These are phyloP conservation scores for Stemphylium vesicarium DNA, from an alignment of 2,329 filamentous ascomycete species.

Conservation along the genomic window DNA sequence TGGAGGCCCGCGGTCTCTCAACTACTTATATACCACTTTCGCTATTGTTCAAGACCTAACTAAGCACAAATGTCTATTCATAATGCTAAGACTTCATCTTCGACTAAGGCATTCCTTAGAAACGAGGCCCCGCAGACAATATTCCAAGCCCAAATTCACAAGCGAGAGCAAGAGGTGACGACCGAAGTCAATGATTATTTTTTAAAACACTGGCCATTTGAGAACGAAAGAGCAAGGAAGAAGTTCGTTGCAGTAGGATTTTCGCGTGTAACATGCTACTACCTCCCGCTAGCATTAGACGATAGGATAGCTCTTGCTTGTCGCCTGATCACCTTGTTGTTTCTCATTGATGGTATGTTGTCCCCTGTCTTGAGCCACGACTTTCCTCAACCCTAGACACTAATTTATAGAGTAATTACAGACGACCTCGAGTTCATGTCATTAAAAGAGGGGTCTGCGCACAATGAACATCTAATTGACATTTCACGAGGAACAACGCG, in stretches of 20 bases:
- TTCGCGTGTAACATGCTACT: slow-evolving; percentile 48
- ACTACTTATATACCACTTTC: too few species aligned
- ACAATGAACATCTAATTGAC: slow-evolving; percentile 50
- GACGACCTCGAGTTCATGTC: slow-evolving; percentile 51
- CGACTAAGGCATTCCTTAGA: too few species aligned
- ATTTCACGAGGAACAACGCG: slow-evolving; percentile 40
- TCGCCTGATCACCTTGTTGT: slow-evolving; percentile 50
- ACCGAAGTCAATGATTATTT: slow-evolving; percentile 50
- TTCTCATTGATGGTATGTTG: slow-evolving; percentile 52
- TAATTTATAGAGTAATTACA: background rate
- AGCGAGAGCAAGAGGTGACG: background rate
- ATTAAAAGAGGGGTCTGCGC: slow-evolving; percentile 47
- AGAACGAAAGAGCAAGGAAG: slow-evolving; percentile 33
- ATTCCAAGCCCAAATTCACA: background rate
- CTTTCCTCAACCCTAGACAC: too few species aligned
- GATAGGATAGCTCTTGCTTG: slow-evolving; percentile 50
- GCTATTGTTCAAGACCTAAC: too few species aligned
- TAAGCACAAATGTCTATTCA: too few species aligned
- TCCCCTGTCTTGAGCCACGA: too few species aligned
- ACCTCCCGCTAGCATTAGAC: slow-evolving; percentile 48
- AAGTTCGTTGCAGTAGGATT: slow-evolving; percentile 47
- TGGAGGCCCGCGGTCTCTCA: too few species aligned
- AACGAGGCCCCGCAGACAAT: too few species aligned
- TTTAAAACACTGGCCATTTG: slow-evolving; percentile 50
- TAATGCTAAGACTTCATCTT: too few species aligned